These are phyloP conservation scores for Carex kokanica DNA, from an alignment of 176 grass and related monocot genomes.

Conservation along the genomic window DNA sequence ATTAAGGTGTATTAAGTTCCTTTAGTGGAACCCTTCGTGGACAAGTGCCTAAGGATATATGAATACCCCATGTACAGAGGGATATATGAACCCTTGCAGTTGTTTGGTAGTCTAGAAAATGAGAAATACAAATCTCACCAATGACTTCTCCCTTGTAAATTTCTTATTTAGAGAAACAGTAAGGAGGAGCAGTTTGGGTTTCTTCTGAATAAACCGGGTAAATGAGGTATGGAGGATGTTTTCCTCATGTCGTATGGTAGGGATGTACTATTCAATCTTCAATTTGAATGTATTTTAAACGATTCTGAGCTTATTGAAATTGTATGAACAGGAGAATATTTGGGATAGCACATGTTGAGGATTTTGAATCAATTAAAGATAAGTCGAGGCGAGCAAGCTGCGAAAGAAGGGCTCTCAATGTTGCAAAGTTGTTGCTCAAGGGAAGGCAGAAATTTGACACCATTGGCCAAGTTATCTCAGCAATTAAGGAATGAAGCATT, in stretches of 20 bases:
- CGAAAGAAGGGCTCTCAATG: slow-evolving; percentile 54
- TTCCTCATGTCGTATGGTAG: not conserved
- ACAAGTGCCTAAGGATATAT: not conserved
- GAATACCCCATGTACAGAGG: no score
- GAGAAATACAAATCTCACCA: not conserved
- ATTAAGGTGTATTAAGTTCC: not conserved
- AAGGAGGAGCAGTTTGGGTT: not conserved
- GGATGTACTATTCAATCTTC: not conserved
- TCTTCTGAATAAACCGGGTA: not conserved
- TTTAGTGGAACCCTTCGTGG: not conserved
- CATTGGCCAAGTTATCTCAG: slow-evolving; percentile 51
- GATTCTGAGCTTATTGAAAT: not conserved
- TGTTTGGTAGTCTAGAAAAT: not conserved
- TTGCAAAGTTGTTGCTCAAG: slow-evolving; percentile 71
- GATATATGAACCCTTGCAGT: no score
- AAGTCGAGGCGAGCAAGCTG: slow-evolving; percentile 52
- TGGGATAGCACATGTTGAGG: slow-evolving; percentile 81
- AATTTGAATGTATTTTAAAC: not conserved
- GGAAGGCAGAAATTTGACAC: slow-evolving; percentile 43
- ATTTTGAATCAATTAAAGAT: slow-evolving; percentile 79
- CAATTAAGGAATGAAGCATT: slow-evolving; percentile 29
- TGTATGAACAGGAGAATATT: slow-evolving; percentile 67
- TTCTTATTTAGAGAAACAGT: not conserved
- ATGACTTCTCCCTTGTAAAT: not conserved
- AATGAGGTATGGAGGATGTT: not conserved